Evolutionary conservation across 2,329 filamentous ascomycete species (phyloP).

Genomic region (Xylaria sp.): DNA sequence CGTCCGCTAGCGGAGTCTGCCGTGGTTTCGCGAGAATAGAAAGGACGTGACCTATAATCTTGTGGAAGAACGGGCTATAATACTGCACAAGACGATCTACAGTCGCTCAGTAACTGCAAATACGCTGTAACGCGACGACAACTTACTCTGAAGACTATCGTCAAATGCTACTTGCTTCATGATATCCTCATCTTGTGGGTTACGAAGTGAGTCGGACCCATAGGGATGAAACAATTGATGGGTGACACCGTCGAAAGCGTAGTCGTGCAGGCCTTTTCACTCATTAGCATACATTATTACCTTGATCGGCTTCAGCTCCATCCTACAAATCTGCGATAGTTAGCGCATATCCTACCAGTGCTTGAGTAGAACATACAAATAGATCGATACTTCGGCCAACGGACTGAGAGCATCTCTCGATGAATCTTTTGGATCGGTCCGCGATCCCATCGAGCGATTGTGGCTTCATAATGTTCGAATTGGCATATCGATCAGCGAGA

Average conservation of each 20-base stretch:
- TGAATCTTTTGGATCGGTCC: slow-evolving; percentile 65
- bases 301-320: not conserved
- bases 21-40: slow-evolving; percentile 63
- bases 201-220: slow-evolving; percentile 68
- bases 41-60: slow-evolving; percentile 57
- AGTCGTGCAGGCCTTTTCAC: slow-evolving; percentile 65
- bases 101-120: slow-evolving; percentile 11
- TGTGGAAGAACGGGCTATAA: slow-evolving; percentile 64
- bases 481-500: slow-evolving; percentile 74
- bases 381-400: slow-evolving; percentile 63
- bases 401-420: slow-evolving; percentile 61
- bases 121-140: not conserved
- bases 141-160: slow-evolving; percentile 71
- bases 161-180: slow-evolving; percentile 77
- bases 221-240: slow-evolving; percentile 76
- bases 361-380: slow-evolving; percentile 59
- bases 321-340: slow-evolving; percentile 42
- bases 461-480: slow-evolving; percentile 70
- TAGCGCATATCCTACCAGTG: slow-evolving; percentile 20
- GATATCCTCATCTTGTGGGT: slow-evolving; percentile 66
- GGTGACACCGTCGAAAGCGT: slow-evolving; percentile 74
- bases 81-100: slow-evolving; percentile 68
- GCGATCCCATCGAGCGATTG: slow-evolving; percentile 66
- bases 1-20: slow-evolving; percentile 66
- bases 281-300: slow-evolving; percentile 30